Base-by-base conservation (phyloP, 805 yeast genomes). In the Wickerhamomyces chaumierensis region DNA sequence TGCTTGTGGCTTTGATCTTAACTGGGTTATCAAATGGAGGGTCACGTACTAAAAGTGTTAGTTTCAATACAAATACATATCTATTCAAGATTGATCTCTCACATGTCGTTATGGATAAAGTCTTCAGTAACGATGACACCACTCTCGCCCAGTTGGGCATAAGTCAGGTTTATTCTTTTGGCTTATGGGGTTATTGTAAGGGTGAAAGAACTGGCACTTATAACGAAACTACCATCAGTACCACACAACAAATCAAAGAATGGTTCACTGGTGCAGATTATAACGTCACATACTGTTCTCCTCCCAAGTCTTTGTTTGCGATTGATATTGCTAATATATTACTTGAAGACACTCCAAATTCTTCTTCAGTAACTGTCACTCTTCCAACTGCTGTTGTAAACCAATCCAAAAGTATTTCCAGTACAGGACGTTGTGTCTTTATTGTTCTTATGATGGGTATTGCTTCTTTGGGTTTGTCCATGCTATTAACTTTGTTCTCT, bases 181-280 rank as follows among this genome's bases (percentile, higher is more conserved):
- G 84, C 29, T 57, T 74, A 47, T 78, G 81, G 73, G 80, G 81
- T 18, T 78, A 74, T 57, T 79, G 87, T 56, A 48, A 62, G 39
- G 80, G 77, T 18, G 25, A 6, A 7, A 11, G 25, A 21, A 11
- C 25, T 21, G 6, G 9, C 25, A 21, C 25, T 21, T 21, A 6
- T 21, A 21, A 6, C 25, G n/a, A n/a, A n/a, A 21, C 25, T 21
- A 7, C 25, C 11, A 11, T 21, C 16, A 28, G n/a, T 14, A 28
- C 31, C 16, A 5, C 31, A 8, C 16, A 28, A 15, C 15, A 28
- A 6, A 28, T 46, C 37, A 14, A 37, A 31, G 11, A 20, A 19
- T 25, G 35, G 36, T 25, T 28, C 13, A 5, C n/a, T 6, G 23
- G 35, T 15, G 48, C 52, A 23, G 41, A 41, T 31, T 48, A 55